Evolutionary conservation across 805 yeast genomes (phyloP), one percentile per base, ranked within the genome.

Genomic region (Myxozyma lipomycoides): DNA sequence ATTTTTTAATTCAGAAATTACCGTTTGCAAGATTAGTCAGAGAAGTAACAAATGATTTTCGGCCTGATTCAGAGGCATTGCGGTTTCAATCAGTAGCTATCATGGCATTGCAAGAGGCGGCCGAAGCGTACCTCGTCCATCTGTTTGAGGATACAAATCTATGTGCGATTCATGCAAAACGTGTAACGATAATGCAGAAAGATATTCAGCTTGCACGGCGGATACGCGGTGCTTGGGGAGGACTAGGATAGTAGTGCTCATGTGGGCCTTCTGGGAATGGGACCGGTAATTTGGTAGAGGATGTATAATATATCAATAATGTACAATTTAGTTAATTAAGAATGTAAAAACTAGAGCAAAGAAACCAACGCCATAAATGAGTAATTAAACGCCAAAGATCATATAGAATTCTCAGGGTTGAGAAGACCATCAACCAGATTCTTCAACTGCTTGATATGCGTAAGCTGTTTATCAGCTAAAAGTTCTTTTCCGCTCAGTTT

Each of bases 91-190:
- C 96, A 51, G 86, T 95, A 61, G 98, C 98, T 61, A 85, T 91
- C 62, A 90, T 95, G 75, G 98, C 98, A 63, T 78, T 91, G 66
- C 98, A 91, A 74, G 98, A 93, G 77, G 90, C 98, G 59, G 96
- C 91, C 58, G 98, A 91, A 79, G 97, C 97, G 67, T 93, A 89
- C 81, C 78, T 93, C 66, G 96, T 91, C 48, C 87, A 96, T 55
- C 75, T 91, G 67, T 93, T 91, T 64, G 98, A 91, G 78, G 98
- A 93, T 74, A 93, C 98, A 62, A 91, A 90, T 79, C 81, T 91
- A 78, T 93, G 97, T 77, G 97, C 98, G 61, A 87, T 89, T 64
- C 98, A 91, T 75, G 98, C 98, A 67, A 91, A 93, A 83, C 85
- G 98, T 77, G 98, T 91, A 64, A 91, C 98, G 61, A 88, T 91